Conservation (phyloP, 2,329 filamentous ascomycete species). For the Arachnomyces sp. region DNA sequence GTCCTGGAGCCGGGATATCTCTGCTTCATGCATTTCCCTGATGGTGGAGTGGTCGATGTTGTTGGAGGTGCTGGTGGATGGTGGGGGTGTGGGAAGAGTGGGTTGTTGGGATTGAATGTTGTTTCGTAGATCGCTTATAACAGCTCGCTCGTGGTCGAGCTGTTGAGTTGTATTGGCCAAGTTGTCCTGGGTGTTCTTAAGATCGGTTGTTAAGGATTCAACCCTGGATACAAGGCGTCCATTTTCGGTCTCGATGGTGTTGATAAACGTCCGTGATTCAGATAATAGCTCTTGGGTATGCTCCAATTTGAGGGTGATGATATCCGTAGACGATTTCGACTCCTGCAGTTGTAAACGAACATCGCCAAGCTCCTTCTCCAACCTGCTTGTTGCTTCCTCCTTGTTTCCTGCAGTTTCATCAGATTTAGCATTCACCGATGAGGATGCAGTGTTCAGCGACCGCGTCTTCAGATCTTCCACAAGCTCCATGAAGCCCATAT, state of each 20-base stretch:
- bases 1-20: constrained; percentile 29
- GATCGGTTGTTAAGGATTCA: constrained; percentile 25
- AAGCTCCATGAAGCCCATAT: constrained; percentile 32
- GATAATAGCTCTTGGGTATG: constrained; percentile 28
- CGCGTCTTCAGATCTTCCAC: constrained; percentile 29
- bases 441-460: constrained; percentile 14
- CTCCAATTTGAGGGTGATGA: constrained; percentile 27
- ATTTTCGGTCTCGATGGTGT: constrained; percentile 33
- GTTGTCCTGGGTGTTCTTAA: constrained; percentile 25
- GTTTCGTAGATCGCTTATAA: constrained; percentile 23
- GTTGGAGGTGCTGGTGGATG: constrained; percentile 9
- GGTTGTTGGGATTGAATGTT: constrained; percentile 20
- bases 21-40: constrained; percentile 23
- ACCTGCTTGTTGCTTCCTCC: constrained; percentile 17
- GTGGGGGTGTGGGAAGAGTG: constrained; percentile 25
- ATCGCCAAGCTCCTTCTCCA: constrained; percentile 22
- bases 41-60: too few relatives aligned
- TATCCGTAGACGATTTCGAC: constrained; percentile 19
- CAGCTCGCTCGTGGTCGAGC: constrained; percentile 23
- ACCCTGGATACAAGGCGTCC: constrained; percentile 26
- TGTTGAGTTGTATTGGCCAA: constrained; percentile 24
- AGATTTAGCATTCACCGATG: constrained; percentile 13
- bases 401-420: constrained; percentile 7
- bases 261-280: constrained; percentile 30
- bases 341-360: constrained; percentile 25